Evolutionary conservation across 495 filamentous ascomycete species (phyloP), one percentile per base, ranked within the genome.

Genomic region (Mycothermus thermophilus): DNA sequence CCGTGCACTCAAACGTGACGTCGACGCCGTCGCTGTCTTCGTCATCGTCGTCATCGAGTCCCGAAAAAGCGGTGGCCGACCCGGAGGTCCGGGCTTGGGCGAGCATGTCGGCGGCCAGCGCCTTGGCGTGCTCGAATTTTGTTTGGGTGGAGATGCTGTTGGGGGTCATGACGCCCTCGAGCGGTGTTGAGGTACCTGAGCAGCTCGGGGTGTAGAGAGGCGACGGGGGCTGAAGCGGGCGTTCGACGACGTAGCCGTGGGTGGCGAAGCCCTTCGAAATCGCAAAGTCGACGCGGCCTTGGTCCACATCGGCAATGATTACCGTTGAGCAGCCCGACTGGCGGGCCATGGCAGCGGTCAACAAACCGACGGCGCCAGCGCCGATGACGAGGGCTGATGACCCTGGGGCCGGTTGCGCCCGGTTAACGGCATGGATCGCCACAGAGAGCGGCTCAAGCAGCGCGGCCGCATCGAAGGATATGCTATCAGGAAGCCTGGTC

Each of bases 1-100:
- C 87, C 0, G 87, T 94, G 54, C 87, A 94, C 48, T 95, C 87
- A 47, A 93, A 92, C 5, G 84, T 76, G 6, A 79, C 62, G 41
- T 83, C 77, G 14, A 92, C 76, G 14, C 83, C 82, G 2, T 74
- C 66, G 9, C 70, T 57, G 9, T 64, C 62, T 15, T 66, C 63
- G 2, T 74, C 66, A 9, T 71, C 58, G 9, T 64, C 62, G 16
- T 66, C 63, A 0, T 70, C 67, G 8, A 51, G 50, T 19, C 49
- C 31, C 17, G 56, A 14, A 3, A 40, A 31, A 9, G 25, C 12
- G 10, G 14, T 22, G 24, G 44, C 31, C 11, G 47, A 24, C 4
- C 46, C 29, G 28, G 44, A 50, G 3, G 59, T 64, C 1, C 72
- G 63, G n/a, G n/a, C n/a, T n/a, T n/a, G n/a, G n/a, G 69, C 58